These are phyloP conservation scores for Pleoardoris graminearum DNA, from an alignment of 2,329 filamentous ascomycete genomes.

Conservation along the genomic window DNA sequence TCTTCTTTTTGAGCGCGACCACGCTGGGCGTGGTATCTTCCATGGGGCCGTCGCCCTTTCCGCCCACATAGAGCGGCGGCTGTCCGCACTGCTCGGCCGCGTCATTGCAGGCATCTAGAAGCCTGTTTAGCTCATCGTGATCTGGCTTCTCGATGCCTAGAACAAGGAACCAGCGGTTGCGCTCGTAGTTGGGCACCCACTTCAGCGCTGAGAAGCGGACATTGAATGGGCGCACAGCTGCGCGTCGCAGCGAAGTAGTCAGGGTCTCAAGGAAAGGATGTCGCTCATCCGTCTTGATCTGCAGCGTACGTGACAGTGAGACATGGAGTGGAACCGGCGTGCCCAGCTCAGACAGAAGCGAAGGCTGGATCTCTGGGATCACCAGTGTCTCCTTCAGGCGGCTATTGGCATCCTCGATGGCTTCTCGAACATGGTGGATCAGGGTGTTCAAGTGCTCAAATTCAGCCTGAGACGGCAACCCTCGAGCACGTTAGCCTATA, in stretches of 20 bases:
- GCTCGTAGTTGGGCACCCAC: conserved; percentile 69
- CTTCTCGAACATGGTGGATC: conserved; percentile 31
- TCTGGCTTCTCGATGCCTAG: conserved; percentile 58
- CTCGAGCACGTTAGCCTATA: conserved; percentile 40
- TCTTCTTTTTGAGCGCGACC: conserved; percentile 16
- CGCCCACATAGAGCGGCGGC: conserved; percentile 67
- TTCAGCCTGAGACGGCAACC: conserved; percentile 44
- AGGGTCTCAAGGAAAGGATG: conserved; percentile 67
- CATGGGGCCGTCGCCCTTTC: conserved; percentile 35
- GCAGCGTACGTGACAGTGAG: conserved; percentile 81
- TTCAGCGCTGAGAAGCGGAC: conserved; percentile 54
- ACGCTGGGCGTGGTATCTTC: conserved; percentile 18
- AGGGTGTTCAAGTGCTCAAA: conserved; percentile 32
- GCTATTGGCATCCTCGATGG: conserved; percentile 23
- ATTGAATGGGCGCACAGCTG: conserved; percentile 57
- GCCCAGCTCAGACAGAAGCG: conserved; percentile 77
- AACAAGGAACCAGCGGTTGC: conserved; percentile 81
- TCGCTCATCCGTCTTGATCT: conserved; percentile 72
- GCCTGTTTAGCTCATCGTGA: conserved; percentile 45
- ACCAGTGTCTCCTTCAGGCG: conserved; percentile 26
- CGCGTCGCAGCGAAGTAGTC: conserved; percentile 43
- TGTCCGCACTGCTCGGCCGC: conserved; percentile 65
- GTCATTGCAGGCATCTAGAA: conserved; percentile 70
- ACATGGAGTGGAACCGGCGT: conserved; percentile 83
- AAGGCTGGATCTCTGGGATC: conserved; percentile 59